Evolutionary conservation across 2,329 filamentous ascomycete genomes (phyloP).

Genomic region (Onygenales sp.): DNA sequence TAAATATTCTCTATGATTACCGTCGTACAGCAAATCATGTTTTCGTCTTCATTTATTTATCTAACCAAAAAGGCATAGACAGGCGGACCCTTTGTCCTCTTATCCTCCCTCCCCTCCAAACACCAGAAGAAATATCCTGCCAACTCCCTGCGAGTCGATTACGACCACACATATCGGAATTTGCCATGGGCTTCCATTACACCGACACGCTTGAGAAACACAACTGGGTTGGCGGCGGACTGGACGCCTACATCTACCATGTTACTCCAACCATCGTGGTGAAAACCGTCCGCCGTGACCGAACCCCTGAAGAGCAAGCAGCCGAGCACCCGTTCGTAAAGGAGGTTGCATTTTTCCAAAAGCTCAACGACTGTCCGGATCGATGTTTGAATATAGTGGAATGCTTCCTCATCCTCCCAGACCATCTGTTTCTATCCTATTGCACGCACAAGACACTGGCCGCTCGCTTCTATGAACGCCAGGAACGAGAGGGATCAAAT

Average conservation of each 20-base stretch:
- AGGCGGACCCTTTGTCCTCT: too few species aligned
- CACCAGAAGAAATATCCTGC: too few species aligned
- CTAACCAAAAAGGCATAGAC: too few species aligned
- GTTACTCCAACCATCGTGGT: constrained; percentile 11
- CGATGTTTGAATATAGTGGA: constrained; percentile 10
- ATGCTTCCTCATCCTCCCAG: constrained; percentile 10
- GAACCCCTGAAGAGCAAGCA: constrained; percentile 3
- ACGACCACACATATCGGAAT: background rate
- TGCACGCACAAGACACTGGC: constrained; percentile 3
- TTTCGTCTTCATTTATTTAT: too few species aligned
- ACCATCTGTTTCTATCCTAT: constrained; percentile 13
- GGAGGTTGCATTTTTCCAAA: constrained; percentile 11
- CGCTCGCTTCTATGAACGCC: constrained; percentile 3
- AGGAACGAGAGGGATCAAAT: constrained; percentile 8
- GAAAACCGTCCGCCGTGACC: constrained; percentile 9
- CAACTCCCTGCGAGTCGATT: too few species aligned
- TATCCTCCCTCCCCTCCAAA: too few species aligned
- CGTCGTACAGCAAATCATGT: too few species aligned
- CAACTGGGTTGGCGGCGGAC: constrained; percentile 5
- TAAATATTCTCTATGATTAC: too few species aligned
- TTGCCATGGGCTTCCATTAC: background rate
- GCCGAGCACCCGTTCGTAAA: constrained; percentile 5
- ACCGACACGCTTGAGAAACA: background rate
- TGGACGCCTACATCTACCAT: constrained; percentile 7
- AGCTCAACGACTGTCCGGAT: constrained; percentile 7